Evolutionary conservation across 2,329 filamentous ascomycete species (phyloP), one percentile per base, ranked within the genome.

Genomic region (Zymoseptoria brevis): DNA sequence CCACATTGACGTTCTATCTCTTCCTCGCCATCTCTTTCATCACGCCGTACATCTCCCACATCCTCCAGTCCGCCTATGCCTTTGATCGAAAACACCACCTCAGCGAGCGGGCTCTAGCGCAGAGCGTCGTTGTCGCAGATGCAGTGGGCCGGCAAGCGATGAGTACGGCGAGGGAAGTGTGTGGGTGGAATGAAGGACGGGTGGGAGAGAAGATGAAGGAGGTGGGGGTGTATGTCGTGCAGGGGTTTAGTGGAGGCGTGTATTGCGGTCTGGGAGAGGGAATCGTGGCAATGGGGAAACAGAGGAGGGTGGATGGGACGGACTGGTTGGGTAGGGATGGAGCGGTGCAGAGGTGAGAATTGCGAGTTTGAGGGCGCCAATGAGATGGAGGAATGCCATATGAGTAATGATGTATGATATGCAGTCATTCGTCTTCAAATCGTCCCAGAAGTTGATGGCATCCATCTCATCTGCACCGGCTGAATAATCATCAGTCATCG

Each of bases 41-140:
- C 16, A 71, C 87, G 9, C 85, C 87, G 1, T 87, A 87, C 66
- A 67, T 85, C 30, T 79, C 82, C 62, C 66, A 80, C 4, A 70
- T 87, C 11, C 64, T 86, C 13, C 76, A 77, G 16, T 73, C 79
- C 16, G 76, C 81, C 16, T 86, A 85, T 62, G 75, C 79, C 54
- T 86, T 86, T 62, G 87, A 91, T 69, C 80, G 85, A 16, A 80
- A 84, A 64, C 83, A 90, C 72, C 83, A 82, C 62, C 77, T 91
- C 60, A 84, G 81, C 0, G 81, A 86, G 67, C 80, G 80, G 22
- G 62, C 87, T 1, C 71, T 87, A 19, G 76, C 77, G 7, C 75
- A 76, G 21, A 75, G 82, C 5, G 72, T 86, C 30, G 75, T 77
- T 53, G 76, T 81, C 1, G 80, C 81, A 3, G 80, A 85, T 62